Conservation (phyloP, 805 yeast genomes). For the Candida stauntonica region DNA sequence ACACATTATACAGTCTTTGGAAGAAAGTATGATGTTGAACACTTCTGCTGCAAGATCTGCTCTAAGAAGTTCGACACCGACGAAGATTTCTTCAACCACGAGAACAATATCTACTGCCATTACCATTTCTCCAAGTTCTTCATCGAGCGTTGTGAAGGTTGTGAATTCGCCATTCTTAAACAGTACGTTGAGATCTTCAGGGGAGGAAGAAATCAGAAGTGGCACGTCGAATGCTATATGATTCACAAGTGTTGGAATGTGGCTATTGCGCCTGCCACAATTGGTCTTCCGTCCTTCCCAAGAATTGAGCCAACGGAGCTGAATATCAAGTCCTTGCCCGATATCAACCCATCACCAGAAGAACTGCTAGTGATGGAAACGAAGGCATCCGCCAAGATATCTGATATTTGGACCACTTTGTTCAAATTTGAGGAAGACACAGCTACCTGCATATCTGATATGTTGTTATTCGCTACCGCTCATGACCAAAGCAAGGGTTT, state of each 20-base stretch:
- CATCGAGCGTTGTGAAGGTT: constrained; percentile 91
- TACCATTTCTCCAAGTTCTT: constrained; percentile 82
- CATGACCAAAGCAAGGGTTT: constrained; percentile 68
- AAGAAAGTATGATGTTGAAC: constrained; percentile 88
- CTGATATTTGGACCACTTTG: constrained; percentile 77
- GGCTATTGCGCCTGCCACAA: constrained; percentile 56
- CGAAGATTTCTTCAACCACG: constrained; percentile 88
- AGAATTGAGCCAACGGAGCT: constrained; percentile 24
- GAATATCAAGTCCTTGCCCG: constrained; percentile 21
- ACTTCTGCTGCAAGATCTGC: constrained; percentile 88
- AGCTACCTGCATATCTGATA: constrained; percentile 84
- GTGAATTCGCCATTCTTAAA: constrained; percentile 83
- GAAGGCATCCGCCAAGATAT: constrained; percentile 54
- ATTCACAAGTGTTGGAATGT: constrained; percentile 97
- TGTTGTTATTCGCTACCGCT: constrained; percentile 79
- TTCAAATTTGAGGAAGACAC: constrained; percentile 88
- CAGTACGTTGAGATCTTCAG: constrained; percentile 90
- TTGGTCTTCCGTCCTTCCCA: constrained; percentile 40
- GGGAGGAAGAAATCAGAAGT: constrained; percentile 89
- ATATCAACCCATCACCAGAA: constrained; percentile 38
- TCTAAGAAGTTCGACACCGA: constrained; percentile 82
- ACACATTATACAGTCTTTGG: constrained; percentile 93
- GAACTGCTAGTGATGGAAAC: constrained; percentile 56
- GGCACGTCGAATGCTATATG: constrained; percentile 99
- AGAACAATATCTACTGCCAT: constrained; percentile 80